Conservation (phyloP, 2,329 filamentous ascomycete species). For the Aspergillus vadensis region DNA sequence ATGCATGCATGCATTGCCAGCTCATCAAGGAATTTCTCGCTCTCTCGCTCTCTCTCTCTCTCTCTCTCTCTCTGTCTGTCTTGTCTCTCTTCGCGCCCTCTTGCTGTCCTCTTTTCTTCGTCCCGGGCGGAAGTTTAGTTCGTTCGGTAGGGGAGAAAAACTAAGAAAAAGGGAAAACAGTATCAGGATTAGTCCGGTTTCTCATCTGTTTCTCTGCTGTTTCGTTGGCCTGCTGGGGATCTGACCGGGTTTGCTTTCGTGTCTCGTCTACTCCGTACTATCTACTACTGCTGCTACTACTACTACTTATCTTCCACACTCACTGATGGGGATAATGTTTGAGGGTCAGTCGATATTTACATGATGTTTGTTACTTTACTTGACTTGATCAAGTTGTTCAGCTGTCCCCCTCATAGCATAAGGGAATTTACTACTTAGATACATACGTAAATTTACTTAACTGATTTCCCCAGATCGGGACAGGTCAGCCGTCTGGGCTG, state of each 20-base stretch:
- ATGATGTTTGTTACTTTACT: too few relatives aligned
- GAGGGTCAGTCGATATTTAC: too few relatives aligned
- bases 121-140: neutral
- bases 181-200: constrained; percentile 1
- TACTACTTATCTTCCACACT: neutral
- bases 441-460: too few relatives aligned
- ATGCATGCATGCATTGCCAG: constrained; percentile 39
- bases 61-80: neutral
- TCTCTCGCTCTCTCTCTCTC: neutral
- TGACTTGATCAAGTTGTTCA: too few relatives aligned
- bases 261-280: neutral
- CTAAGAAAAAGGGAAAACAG: neutral
- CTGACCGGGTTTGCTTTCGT: neutral
- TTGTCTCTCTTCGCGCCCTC: neutral
- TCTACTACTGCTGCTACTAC: neutral
- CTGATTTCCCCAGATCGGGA: too few relatives aligned
- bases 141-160: neutral
- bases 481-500: neutral
- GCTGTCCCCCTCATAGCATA: too few relatives aligned
- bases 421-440: too few relatives aligned
- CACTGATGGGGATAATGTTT: too few relatives aligned
- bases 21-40: constrained; percentile 19
- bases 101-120: neutral
- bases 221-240: neutral
- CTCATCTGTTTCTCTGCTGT: neutral